Conservation (phyloP, 306 rosid genomes). For the Myrica gale region DNA sequence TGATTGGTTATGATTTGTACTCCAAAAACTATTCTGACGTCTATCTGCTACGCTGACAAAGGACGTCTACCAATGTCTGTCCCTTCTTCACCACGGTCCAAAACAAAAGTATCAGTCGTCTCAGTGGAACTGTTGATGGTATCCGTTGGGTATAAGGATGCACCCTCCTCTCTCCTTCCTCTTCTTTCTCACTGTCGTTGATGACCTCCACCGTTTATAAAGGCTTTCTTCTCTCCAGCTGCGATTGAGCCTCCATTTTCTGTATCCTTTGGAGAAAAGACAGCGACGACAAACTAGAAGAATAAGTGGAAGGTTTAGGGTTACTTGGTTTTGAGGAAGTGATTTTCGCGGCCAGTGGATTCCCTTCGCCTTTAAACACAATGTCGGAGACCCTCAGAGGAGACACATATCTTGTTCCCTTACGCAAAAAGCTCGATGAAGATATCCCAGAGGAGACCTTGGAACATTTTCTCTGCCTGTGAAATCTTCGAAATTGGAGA, state of each 20-base stretch:
- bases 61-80: too few species aligned
- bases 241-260: slow-evolving; percentile 61
- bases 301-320: slow-evolving; percentile 19
- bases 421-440: slow-evolving; percentile 29
- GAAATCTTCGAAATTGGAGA: slow-evolving; percentile 28
- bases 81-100: too few species aligned
- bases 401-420: slow-evolving; percentile 68
- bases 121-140: too few species aligned
- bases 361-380: slow-evolving; percentile 37
- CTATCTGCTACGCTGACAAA: too few species aligned
- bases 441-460: slow-evolving; percentile 12
- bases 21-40: too few species aligned
- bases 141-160: too few species aligned
- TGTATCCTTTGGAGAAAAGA: slow-evolving; percentile 55
- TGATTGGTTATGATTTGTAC: too few species aligned
- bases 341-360: slow-evolving; percentile 8
- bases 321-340: slow-evolving; percentile 46
- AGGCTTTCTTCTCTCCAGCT: too few species aligned
- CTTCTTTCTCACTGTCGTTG: too few species aligned
- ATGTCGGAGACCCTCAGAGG: slow-evolving; percentile 73
- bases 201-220: too few species aligned
- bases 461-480: slow-evolving; percentile 40
- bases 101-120: too few species aligned
- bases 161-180: too few species aligned
- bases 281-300: slow-evolving; percentile 49